Base-by-base conservation (phyloP, 208 protist genomes). In the Porcisia hertigi region DNA sequence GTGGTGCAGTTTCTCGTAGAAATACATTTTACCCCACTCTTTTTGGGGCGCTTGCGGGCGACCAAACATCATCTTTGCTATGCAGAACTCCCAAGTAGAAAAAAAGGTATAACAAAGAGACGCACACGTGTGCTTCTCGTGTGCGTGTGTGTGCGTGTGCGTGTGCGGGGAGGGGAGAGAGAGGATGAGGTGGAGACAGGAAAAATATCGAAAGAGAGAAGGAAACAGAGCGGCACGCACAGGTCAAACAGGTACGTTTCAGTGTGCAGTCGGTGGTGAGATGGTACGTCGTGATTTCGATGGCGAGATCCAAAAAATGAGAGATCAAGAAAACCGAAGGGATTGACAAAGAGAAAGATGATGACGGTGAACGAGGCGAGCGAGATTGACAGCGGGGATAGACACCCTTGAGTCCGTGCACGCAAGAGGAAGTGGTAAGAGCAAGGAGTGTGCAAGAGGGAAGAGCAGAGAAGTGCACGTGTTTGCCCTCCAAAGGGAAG, bases 1-100 rank as follows among this genome's bases (percentile, higher is more conserved):
- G 79, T 96, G 91, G 60, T 86, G 91, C 62, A 97, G 36, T 73
- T 89, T 93, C 67, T 97, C 87, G 79, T 96, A 93, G 49, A 97
- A 90, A 85, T 95, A 95, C 88, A 95, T 93, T 39, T 82, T 88
- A 57, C 76, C 78, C 93, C 93, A 97, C 55, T 92, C 86, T 79
- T 91, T 94, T 73, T 90, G 87, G 23, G 89, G 88, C 3, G 87
- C 81, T 23, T 71, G 73, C 3, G 88, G 86, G 34, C 86, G 90
- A 73, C 90, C 93, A 71, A 94, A 92, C 88, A 97, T 95, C 34
- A 75, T 81, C 41, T 54, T 80, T 62, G n/a, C 39, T 64, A 43
- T 49, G 58, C 57, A 52, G 8, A 16, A 64, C 55, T 53, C 39
- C 5, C 5, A 64, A 52, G 11, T 14, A 52, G 11, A 52, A 52